Evolutionary conservation across 495 filamentous ascomycete species (phyloP), one percentile per base, ranked within the genome.

Genomic region (Astrocystis sublimbata): DNA sequence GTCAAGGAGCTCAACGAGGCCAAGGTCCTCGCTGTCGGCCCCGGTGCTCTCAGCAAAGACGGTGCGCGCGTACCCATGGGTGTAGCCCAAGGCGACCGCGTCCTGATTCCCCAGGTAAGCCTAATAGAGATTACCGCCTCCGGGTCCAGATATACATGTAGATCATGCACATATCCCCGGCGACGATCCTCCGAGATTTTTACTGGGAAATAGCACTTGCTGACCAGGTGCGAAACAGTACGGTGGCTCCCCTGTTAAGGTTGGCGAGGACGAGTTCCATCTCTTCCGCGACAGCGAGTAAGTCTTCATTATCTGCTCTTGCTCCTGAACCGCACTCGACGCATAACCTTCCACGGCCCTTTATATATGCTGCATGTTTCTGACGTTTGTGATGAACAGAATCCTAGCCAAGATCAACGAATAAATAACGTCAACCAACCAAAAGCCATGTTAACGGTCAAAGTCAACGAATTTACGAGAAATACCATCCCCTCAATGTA

Each of bases 1-100:
- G 92, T 97, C 67, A 97, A 99, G 86, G 94, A 99, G 76, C 85
- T 97, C 77, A 96, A 96, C 78, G 94, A 97, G 84, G 94, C 91
- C 66, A 88, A 89, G 77, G 94, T 99, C 62, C 82, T 99, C 60
- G 96, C 94, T 64, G 93, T 98, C 52, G 94, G 94, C 35, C 96
- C 94, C 54, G 94, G 94, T 68, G 85, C 78, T 10, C 64, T 96
- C 52, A 90, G 93, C 80, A 89, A 87, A 76, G 89, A 97, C 52
- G 94, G 94, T 61, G 88, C 93, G 83, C 85, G 91, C 62, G 76
- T 97, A 62, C 81, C 87, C 65, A 89, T 91, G 79, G 88, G 90
- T 70, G 94, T 98, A 65, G 61, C 76, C 68, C 74, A 85, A 35
- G 94, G 94, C 63, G 94, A 99, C 80, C 89, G 91, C 73, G 94